A percentile compares a stretch with the other conserved stretches of the same genome.
phyloP scores from a whole-genome alignment of 2,329 filamentous ascomycete species.

The Aspergillus persii region DNA sequence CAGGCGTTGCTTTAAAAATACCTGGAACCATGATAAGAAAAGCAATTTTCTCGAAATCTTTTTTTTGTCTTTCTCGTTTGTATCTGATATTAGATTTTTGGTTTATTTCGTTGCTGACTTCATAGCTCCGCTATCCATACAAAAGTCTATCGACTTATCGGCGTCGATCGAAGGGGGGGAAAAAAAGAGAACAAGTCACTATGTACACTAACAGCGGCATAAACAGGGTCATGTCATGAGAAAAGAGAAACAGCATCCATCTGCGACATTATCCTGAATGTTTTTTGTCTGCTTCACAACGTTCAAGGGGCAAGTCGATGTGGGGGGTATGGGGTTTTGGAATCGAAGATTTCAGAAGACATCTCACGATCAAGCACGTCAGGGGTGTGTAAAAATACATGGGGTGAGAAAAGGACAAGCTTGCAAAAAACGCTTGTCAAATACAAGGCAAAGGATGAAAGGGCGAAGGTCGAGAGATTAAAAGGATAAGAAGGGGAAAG shows the following conservation, averaged over 20 bases:
- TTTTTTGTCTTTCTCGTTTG: conserved; percentile 27
- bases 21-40: conserved; percentile 10
- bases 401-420: conserved; percentile 15
- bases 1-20: neutral
- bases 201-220: conserved; percentile 40
- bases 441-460: conserved; percentile 23
- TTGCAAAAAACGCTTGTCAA: conserved; percentile 32
- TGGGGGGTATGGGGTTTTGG: conserved; percentile 7
- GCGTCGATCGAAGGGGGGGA: conserved; percentile 7
- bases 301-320: conserved; percentile 6
- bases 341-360: conserved; percentile 1
- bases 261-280: conserved; percentile 21
- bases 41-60: conserved; percentile 9
- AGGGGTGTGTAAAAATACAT: conserved; percentile 30
- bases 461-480: conserved; percentile 1
- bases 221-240: conserved; percentile 23
- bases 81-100: conserved; percentile 31
- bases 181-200: conserved; percentile 24
- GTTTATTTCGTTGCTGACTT: conserved; percentile 34
- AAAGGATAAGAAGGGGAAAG: conserved; percentile 13
- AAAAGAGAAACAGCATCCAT: conserved; percentile 15
- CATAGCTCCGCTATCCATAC: conserved; percentile 40
- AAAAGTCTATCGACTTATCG: conserved; percentile 27
- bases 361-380: conserved; percentile 9
- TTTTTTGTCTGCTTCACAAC: conserved; percentile 16